These are phyloP conservation scores for Podochytrium sp. DNA, from an alignment of 192 early-diverging fungal genomes.

Conservation along the genomic window DNA sequence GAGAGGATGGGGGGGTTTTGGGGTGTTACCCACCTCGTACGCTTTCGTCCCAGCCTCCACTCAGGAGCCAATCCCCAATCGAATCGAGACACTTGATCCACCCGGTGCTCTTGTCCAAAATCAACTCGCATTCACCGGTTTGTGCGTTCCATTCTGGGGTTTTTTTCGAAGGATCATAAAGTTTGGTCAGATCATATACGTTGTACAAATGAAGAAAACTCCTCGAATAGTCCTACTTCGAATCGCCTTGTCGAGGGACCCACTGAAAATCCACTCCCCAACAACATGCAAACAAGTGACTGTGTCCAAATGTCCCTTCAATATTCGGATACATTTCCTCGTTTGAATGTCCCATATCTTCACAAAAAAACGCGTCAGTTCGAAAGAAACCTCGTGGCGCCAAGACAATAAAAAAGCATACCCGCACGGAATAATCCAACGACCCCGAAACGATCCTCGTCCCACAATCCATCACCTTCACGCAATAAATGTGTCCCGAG, in stretches of 20 bases:
- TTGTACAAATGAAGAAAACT: too few species aligned
- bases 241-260: constrained; percentile 46
- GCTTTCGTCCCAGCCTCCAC: constrained; percentile 49
- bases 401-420: constrained; percentile 14
- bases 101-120: constrained; percentile 33
- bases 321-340: constrained; percentile 26
- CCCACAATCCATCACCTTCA: constrained; percentile 72
- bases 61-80: constrained; percentile 25
- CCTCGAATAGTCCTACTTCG: constrained; percentile 30
- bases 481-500: constrained; percentile 71
- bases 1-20: too few species aligned
- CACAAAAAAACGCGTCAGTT: not conserved
- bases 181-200: too few species aligned
- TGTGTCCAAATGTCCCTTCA: constrained; percentile 49
- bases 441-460: constrained; percentile 60
- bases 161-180: not conserved
- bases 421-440: constrained; percentile 41
- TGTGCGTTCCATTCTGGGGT: constrained; percentile 39
- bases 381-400: too few species aligned
- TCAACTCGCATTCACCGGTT: constrained; percentile 31
- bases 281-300: constrained; percentile 38
- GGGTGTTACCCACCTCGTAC: too few species aligned
- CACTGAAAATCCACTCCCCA: constrained; percentile 40
- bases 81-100: constrained; percentile 44
- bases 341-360: constrained; percentile 45